phyloP scores from a whole-genome alignment of 441 rosid genomes.

The Adansonia rubrostipa region DNA sequence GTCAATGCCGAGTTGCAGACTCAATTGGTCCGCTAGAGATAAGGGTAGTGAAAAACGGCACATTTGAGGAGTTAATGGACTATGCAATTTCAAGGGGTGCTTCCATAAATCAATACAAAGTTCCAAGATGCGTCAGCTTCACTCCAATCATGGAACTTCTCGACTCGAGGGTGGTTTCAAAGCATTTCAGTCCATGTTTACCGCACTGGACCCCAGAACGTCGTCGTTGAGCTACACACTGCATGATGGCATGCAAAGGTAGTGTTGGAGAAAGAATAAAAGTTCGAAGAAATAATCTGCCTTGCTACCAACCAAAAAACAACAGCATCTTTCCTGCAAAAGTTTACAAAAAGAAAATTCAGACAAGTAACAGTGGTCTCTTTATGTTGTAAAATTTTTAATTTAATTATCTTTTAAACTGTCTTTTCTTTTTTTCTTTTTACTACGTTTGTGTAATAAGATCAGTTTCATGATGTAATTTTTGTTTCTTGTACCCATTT shows the following conservation, averaged over 20 bases:
- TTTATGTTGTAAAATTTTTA: slow-evolving; percentile 19
- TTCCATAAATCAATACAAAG: slow-evolving; percentile 70
- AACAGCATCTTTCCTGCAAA: background rate
- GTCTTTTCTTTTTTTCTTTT: background rate
- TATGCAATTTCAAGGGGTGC: slow-evolving; percentile 76
- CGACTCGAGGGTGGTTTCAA: slow-evolving; percentile 57
- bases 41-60: slow-evolving; percentile 61
- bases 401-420: background rate
- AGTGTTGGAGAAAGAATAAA: background rate
- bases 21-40: slow-evolving; percentile 78
- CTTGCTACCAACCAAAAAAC: background rate
- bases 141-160: slow-evolving; percentile 66
- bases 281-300: background rate
- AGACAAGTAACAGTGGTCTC: slow-evolving; percentile 17
- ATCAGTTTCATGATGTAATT: slow-evolving; percentile 39
- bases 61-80: slow-evolving; percentile 77
- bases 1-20: slow-evolving; percentile 69
- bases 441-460: slow-evolving; percentile 35
- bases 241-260: background rate
- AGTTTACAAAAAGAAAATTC: background rate
- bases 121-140: slow-evolving; percentile 64
- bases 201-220: slow-evolving; percentile 74
- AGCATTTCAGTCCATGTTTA: slow-evolving; percentile 54
- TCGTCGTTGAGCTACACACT: slow-evolving; percentile 41
- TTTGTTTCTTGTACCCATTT: slow-evolving; percentile 13